Conservation (phyloP, 1,139 yeast species). For the Magnusiomyces magnusii region DNA sequence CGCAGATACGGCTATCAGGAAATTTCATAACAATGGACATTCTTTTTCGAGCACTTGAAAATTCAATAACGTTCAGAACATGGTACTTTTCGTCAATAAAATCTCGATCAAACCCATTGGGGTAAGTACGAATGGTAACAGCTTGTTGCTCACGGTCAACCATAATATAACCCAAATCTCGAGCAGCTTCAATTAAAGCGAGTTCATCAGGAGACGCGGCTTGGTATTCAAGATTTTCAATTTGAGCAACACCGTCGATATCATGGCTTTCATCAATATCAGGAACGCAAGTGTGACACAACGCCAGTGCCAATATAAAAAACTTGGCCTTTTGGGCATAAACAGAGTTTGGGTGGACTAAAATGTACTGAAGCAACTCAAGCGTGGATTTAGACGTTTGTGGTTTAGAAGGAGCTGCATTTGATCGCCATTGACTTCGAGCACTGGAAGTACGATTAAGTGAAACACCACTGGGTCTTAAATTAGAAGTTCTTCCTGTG, state of each 20-base stretch:
- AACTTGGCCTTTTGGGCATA: conserved; percentile 70
- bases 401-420: conserved; percentile 32
- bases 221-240: conserved; percentile 57
- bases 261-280: conserved; percentile 34
- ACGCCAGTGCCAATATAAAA: conserved; percentile 71
- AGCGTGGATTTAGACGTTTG: conserved; percentile 44
- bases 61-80: conserved; percentile 74
- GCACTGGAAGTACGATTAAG: conserved; percentile 24
- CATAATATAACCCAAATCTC: conserved; percentile 85
- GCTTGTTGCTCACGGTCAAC: conserved; percentile 54
- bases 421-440: conserved; percentile 31
- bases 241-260: conserved; percentile 37
- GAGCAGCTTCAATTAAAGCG: conserved; percentile 88
- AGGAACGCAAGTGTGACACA: conserved; percentile 89
- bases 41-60: conserved; percentile 80
- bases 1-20: conserved; percentile 71
- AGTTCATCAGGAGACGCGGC: conserved; percentile 96
- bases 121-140: conserved; percentile 67
- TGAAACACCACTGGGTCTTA: conserved; percentile 47
- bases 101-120: conserved; percentile 65
- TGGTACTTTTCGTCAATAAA: conserved; percentile 64
- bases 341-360: conserved; percentile 57
- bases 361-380: conserved; percentile 61
- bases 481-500: conserved; percentile 7
- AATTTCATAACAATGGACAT: conserved; percentile 83